Evolutionary conservation across 1,284 basidiomycete genomes (phyloP).

Genomic region (Puccinia coronata): DNA sequence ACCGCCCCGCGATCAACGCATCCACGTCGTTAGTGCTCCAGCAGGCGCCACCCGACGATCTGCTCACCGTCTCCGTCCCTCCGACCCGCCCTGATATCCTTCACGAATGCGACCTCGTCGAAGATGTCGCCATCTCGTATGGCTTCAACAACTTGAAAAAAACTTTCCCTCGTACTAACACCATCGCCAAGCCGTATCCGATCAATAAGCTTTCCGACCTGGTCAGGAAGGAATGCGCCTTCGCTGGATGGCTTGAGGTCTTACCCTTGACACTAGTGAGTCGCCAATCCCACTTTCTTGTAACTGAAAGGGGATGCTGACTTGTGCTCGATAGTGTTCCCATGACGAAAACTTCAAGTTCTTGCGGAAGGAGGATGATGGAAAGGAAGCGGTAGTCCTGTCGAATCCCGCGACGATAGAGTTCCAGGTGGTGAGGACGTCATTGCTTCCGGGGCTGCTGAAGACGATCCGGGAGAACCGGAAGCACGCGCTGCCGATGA

Average conservation of each 20-base stretch:
- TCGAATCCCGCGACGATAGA: slow-evolving; percentile 97
- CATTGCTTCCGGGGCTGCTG: slow-evolving; percentile 88
- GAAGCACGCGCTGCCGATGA: slow-evolving; percentile 86
- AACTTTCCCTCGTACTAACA: slow-evolving; percentile 89
- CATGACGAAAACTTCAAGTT: slow-evolving; percentile 97
- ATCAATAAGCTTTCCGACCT: slow-evolving; percentile 90
- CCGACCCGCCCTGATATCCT: slow-evolving; percentile 93
- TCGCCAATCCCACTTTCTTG: slow-evolving; percentile 18
- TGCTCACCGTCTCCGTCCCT: slow-evolving; percentile 74
- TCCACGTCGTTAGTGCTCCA: slow-evolving; percentile 60
- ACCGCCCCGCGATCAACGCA: slow-evolving; percentile 19
- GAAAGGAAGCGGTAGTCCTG: slow-evolving; percentile 78
- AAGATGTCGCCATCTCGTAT: slow-evolving; percentile 95
- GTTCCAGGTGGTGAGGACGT: slow-evolving; percentile 96
- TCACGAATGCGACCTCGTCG: slow-evolving; percentile 97
- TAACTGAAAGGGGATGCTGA: not conserved
- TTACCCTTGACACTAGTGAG: slow-evolving; percentile 86
- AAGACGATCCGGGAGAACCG: slow-evolving; percentile 97
- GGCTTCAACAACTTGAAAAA: slow-evolving; percentile 95
- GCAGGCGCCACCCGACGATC: slow-evolving; percentile 65
- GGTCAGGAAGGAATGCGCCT: slow-evolving; percentile 83
- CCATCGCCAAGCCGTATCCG: slow-evolving; percentile 86
- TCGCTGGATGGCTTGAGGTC: slow-evolving; percentile 93
- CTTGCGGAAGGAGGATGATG: slow-evolving; percentile 82
- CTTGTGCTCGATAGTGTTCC: slow-evolving; percentile 69